A percentile compares a stretch with the other conserved stretches of the same genome.
Conservation (phyloP, 768 basidiomycete genomes). For the Leccinum longicurvipes region DNA sequence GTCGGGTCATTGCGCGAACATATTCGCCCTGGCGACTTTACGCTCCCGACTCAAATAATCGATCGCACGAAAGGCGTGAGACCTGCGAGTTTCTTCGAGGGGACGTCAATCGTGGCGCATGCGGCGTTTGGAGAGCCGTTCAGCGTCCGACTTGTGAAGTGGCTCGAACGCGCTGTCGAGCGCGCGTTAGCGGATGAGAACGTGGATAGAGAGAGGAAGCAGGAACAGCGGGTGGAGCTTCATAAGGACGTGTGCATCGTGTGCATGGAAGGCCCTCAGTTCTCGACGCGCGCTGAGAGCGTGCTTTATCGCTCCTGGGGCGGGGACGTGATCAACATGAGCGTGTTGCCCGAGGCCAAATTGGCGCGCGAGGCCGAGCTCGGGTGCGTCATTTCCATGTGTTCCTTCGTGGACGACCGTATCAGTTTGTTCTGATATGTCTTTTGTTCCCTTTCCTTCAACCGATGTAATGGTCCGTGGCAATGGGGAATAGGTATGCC, state of each 20-base stretch:
- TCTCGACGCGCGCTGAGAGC: conserved; percentile 97
- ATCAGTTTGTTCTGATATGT: too few species aligned
- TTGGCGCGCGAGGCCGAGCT: conserved; percentile 93
- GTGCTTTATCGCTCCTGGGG: conserved; percentile 92
- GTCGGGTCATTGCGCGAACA: conserved; percentile 95
- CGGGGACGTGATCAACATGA: conserved; percentile 96
- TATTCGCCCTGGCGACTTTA: conserved; percentile 85
- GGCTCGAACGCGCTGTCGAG: conserved; percentile 64
- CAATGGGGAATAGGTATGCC: conserved; percentile 65
- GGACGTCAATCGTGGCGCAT: conserved; percentile 80
- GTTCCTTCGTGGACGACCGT: not conserved
- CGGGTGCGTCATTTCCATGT: conserved; percentile 44
- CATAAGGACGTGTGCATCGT: conserved; percentile 85
- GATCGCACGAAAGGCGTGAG: conserved; percentile 94
- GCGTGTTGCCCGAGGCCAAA: conserved; percentile 94
- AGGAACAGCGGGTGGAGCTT: conserved; percentile 50
- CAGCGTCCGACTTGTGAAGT: conserved; percentile 55
- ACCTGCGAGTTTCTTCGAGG: conserved; percentile 86
- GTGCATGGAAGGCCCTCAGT: conserved; percentile 97
- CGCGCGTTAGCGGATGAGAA: conserved; percentile 46
- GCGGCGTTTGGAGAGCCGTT: conserved; percentile 95
- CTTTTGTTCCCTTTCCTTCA: not conserved
- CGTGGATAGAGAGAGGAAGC: conserved; percentile 38
- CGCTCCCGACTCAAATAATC: conserved; percentile 89
- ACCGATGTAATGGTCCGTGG: not conserved